Evolutionary conservation across 306 rosid genomes (phyloP).

Genomic region (Dryas alaskensis): DNA sequence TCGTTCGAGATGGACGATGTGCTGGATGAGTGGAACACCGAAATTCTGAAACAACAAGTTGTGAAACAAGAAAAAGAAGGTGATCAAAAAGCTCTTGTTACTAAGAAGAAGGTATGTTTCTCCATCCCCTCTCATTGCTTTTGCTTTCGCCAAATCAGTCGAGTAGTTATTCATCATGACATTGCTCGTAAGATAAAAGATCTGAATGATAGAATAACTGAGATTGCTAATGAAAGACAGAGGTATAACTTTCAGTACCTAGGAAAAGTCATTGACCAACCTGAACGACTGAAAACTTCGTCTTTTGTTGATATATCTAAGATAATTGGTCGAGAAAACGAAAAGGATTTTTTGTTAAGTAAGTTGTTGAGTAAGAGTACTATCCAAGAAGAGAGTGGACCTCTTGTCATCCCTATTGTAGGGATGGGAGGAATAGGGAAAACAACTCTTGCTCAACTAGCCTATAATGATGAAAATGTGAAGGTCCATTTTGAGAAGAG

Average conservation of each 20-base stretch:
- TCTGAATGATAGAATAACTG: too few relatives aligned
- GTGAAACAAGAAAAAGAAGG: background rate
- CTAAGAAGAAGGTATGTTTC: background rate
- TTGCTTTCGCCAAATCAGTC: background rate
- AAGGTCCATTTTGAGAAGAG: background rate
- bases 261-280: background rate
- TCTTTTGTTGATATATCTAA: background rate
- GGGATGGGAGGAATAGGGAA: background rate
- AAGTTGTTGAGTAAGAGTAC: background rate
- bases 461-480: background rate
- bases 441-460: background rate
- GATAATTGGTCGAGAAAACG: background rate
- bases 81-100: background rate
- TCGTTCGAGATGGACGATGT: background rate
- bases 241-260: too few relatives aligned
- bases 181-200: too few relatives aligned
- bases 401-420: background rate
- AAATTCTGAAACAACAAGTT: background rate
- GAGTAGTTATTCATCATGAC: too few relatives aligned
- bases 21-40: constrained; percentile 12
- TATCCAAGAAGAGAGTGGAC: too few relatives aligned
- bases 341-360: background rate
- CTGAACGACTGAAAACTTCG: background rate
- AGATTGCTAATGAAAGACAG: too few relatives aligned
- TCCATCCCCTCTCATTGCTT: background rate